Conservation (phyloP, 1,284 basidiomycete species). For the Cryptococcus deneoformans region DNA sequence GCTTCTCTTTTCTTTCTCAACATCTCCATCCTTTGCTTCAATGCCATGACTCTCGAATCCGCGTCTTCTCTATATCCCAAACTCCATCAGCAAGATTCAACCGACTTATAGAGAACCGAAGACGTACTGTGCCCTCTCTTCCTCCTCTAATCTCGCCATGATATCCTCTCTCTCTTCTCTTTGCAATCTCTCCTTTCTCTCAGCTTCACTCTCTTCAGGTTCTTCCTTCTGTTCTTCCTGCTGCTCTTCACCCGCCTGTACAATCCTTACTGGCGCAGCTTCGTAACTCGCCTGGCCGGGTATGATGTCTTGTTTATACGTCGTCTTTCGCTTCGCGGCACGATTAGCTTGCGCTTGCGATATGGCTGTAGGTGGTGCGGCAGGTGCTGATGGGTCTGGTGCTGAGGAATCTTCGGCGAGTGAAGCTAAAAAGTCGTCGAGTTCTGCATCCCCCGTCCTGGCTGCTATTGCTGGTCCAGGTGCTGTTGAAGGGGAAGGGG, state of each 20-base stretch:
- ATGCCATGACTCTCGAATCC: conserved; percentile 42
- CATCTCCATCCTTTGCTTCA: conserved; percentile 47
- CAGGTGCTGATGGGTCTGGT: background rate
- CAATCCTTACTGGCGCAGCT: conserved; percentile 41
- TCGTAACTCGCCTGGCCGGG: conserved; percentile 44
- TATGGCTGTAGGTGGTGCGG: conserved; percentile 4
- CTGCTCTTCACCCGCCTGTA: conserved; percentile 5
- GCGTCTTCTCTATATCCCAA: conserved; percentile 44
- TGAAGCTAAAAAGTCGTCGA: conserved; percentile 48
- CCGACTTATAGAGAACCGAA: background rate
- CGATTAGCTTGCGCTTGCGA: conserved; percentile 6
- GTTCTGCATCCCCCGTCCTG: conserved; percentile 41
- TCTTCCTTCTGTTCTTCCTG: conserved; percentile 25
- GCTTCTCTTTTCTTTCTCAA: conserved; percentile 41
- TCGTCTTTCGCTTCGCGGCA: conserved; percentile 10
- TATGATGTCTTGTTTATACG: conserved; percentile 25
- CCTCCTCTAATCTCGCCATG: conserved; percentile 45
- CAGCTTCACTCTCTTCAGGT: conserved; percentile 44
- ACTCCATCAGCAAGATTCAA: background rate
- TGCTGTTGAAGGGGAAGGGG: conserved; percentile 3
- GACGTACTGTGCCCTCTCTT: conserved; percentile 50
- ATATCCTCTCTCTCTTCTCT: conserved; percentile 50
- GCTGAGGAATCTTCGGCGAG: conserved; percentile 27
- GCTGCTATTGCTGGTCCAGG: conserved; percentile 1
- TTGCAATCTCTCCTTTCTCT: conserved; percentile 33